Evolutionary conservation across 2,329 filamentous ascomycete species (phyloP).

Genomic region (Parafenestella ontariensis): DNA sequence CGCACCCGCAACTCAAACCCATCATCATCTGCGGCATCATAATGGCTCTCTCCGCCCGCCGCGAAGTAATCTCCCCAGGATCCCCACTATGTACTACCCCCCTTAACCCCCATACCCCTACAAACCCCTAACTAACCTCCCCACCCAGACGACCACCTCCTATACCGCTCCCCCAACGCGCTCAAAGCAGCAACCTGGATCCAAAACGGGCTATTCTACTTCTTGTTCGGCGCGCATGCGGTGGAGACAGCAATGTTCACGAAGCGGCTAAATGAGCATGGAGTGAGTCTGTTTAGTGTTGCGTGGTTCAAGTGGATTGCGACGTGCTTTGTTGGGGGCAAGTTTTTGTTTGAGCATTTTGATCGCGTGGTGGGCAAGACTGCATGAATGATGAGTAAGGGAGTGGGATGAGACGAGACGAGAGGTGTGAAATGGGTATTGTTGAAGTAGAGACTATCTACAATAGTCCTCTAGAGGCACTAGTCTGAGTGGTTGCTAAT

Average conservation of each 20-base stretch:
- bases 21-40: conserved; percentile 31
- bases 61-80: conserved; percentile 25
- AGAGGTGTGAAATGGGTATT: background rate
- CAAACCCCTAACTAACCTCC: background rate
- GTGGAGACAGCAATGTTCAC: conserved; percentile 30
- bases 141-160: conserved; percentile 6
- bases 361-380: conserved; percentile 21
- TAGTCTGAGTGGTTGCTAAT: background rate
- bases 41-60: conserved; percentile 30
- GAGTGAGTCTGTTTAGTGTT: conserved; percentile 19
- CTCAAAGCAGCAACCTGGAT: conserved; percentile 26
- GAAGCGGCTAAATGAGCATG: conserved; percentile 19
- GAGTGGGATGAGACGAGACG: background rate
- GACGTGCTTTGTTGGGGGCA: conserved; percentile 33
- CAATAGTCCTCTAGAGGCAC: background rate
- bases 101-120: background rate
- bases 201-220: conserved; percentile 31
- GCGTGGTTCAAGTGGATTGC: conserved; percentile 35
- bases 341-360: conserved; percentile 32
- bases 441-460: background rate
- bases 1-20: conserved; percentile 20
- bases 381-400: background rate
- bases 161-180: conserved; percentile 13
- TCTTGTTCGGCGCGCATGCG: conserved; percentile 30
- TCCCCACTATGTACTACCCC: conserved; percentile 15